phyloP scores from a whole-genome alignment of 2,329 filamentous ascomycete species.

The Fusarium verrucosum region DNA sequence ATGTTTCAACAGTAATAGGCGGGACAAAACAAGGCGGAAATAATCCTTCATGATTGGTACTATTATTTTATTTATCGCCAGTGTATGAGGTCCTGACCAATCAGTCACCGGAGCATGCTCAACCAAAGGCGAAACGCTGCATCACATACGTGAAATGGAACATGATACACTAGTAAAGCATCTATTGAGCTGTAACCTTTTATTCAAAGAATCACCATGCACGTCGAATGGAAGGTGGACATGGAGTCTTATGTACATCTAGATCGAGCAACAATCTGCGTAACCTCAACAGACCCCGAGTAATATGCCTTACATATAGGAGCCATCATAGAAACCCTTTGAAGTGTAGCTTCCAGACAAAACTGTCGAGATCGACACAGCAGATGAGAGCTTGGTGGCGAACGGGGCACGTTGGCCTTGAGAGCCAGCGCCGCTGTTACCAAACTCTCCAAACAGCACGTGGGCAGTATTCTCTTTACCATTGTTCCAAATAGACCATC shows the following conservation, averaged over 20 bases:
- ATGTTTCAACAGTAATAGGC: neutral
- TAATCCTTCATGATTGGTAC: neutral
- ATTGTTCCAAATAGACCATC: conserved; percentile 66
- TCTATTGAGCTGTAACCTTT: too few relatives aligned
- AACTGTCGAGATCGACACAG: conserved; percentile 49
- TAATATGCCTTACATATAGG: conserved; percentile 27
- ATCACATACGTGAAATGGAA: too few relatives aligned
- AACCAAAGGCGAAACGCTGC: neutral
- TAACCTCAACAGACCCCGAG: neutral
- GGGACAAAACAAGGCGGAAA: neutral
- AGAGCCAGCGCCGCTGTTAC: conserved; percentile 66
- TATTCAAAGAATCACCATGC: neutral
- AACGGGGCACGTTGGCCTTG: conserved; percentile 53
- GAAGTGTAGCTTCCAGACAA: conserved; percentile 35
- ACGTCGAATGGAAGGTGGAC: neutral
- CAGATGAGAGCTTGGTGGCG: conserved; percentile 47
- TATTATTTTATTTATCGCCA: neutral
- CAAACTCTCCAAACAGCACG: conserved; percentile 67
- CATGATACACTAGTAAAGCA: too few relatives aligned
- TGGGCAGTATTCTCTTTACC: conserved; percentile 59
- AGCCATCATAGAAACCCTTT: conserved; percentile 34
- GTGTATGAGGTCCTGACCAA: neutral
- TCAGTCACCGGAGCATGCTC: neutral
- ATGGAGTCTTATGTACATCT: neutral
- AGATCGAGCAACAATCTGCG: neutral